Conservation (phyloP, 73 alveolate species). For the Paramecium biaurelia region DNA sequence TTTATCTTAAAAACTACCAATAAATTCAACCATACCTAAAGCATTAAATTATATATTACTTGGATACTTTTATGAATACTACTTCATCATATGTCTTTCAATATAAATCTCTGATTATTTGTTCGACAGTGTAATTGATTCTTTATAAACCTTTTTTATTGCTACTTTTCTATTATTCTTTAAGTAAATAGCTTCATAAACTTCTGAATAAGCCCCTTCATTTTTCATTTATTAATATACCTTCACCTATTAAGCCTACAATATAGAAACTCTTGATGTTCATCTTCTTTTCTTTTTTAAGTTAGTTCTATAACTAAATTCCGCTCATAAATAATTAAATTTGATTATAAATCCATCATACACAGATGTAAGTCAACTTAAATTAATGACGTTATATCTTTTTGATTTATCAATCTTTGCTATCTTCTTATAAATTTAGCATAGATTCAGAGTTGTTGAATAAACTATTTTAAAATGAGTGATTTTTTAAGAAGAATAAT, state of each 20-base stretch:
- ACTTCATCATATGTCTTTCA: neutral
- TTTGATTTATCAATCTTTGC: neutral
- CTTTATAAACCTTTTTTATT: neutral
- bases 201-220: constrained; percentile 10
- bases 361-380: neutral
- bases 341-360: neutral
- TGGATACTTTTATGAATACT: neutral
- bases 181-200: neutral
- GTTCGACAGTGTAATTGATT: neutral
- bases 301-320: neutral
- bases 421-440: neutral
- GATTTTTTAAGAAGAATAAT: neutral
- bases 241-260: neutral
- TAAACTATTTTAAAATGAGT: neutral
- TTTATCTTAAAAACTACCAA: constrained; percentile 20
- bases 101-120: neutral
- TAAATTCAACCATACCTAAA: constrained; percentile 8
- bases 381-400: neutral
- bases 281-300: neutral
- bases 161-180: neutral
- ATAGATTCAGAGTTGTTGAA: neutral
- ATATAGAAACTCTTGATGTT: neutral
- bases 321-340: neutral
- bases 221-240: neutral
- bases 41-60: neutral